Base-by-base conservation (phyloP, 1,284 basidiomycete species). In the Ganoderma multipileum region DNA sequence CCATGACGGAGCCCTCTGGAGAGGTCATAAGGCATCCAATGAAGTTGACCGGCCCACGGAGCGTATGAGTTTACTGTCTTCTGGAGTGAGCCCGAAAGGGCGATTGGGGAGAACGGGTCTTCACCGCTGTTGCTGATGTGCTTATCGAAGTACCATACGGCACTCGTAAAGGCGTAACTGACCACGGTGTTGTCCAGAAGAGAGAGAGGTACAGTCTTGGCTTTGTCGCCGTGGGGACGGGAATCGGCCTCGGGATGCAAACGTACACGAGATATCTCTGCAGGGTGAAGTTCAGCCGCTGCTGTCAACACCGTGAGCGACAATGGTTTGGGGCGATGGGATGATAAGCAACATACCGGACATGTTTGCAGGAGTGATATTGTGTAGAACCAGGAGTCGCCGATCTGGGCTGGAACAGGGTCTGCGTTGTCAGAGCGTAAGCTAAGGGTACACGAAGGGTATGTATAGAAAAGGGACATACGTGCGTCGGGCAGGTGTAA, bases 21-120 rank as follows among this genome's bases (percentile, higher is more conserved):
- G 14, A 74, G 73, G 36, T 79, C 72, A 70, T 78, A 79, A 0
- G 66, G 47, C 7, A 71, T 63, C 73, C 78, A 79, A 4, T 76
- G 77, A 28, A 84, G 74, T 55, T 80, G 81, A 0, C 83, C 83
- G 1, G 78, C 72, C 77, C 80, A 83, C 52, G 83, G 81, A 1
- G 83, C 81, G 69, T 84, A 84, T 1, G 72, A 70, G 58, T 75
- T 69, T 52, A 84, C 73, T 5, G 79, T 79, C 18, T 60, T 55
- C n/a, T 66, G 64, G 8, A 83, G 74, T 9, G 81, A 80, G 9
- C 11, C 4, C 1, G 64, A 39, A 28, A 83, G 76, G 2, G 61
- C 26, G 0, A 71, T 66, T 2, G 67, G 36, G 47, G 73, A 63
- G 9, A 76, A 64, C 1, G 66, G 44, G 20, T 57, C 57, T 28